phyloP scores from a whole-genome alignment of 2,329 filamentous ascomycete genomes.

The Tolypocladium tropicale region DNA sequence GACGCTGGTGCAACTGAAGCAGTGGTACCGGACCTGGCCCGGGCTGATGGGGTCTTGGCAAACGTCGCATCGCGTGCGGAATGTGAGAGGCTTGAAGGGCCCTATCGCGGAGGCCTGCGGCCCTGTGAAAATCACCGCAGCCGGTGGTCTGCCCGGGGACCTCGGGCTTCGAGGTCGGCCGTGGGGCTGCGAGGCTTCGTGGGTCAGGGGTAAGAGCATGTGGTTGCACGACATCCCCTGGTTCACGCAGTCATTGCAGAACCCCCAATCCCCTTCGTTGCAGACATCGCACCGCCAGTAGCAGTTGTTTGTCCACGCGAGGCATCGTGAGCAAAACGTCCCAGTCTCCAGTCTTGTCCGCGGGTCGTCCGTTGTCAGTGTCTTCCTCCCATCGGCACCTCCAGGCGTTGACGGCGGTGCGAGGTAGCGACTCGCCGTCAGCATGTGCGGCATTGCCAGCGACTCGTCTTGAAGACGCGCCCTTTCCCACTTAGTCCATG shows the following conservation, averaged over 20 bases:
- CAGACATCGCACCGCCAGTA: constrained; percentile 85
- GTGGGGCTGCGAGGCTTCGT: constrained; percentile 32
- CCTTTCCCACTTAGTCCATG: constrained; percentile 56
- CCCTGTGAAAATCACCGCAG: constrained; percentile 37
- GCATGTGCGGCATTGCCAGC: constrained; percentile 43
- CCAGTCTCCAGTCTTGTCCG: constrained; percentile 61
- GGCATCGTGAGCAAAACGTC: constrained; percentile 74
- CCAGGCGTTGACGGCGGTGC: constrained; percentile 38
- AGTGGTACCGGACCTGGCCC: constrained; percentile 65
- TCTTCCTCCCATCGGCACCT: constrained; percentile 44
- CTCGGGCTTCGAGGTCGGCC: constrained; percentile 29
- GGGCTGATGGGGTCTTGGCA: constrained; percentile 66
- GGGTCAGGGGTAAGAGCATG: constrained; percentile 64
- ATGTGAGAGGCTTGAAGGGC: constrained; percentile 57
- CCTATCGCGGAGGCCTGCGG: constrained; percentile 35
- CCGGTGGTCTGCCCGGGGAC: constrained; percentile 33
- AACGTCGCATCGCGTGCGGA: constrained; percentile 68
- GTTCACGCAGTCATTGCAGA: constrained; percentile 80
- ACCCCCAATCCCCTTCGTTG: constrained; percentile 92
- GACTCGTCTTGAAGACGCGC: constrained; percentile 26
- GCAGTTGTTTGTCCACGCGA: constrained; percentile 64
- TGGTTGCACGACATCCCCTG: constrained; percentile 75
- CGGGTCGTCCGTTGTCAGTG: constrained; percentile 58
- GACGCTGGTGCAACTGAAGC: constrained; percentile 56
- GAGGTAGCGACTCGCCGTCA: constrained; percentile 47